These are phyloP conservation scores for Rhynchosporium graminicola DNA, from an alignment of 2,329 filamentous ascomycete species.

Conservation along the genomic window DNA sequence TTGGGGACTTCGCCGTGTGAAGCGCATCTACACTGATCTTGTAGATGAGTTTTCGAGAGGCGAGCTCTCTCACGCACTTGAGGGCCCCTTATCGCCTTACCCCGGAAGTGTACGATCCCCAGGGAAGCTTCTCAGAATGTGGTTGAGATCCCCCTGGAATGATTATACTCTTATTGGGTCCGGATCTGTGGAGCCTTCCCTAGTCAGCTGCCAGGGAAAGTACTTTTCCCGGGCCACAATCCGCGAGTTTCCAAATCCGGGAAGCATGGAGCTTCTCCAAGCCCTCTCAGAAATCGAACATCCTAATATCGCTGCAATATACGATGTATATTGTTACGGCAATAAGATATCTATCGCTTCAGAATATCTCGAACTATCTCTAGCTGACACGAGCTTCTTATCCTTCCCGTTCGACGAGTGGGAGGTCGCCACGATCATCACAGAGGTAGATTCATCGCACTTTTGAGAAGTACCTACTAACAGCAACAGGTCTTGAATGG, in stretches of 20 bases:
- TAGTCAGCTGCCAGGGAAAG: constrained; percentile 10
- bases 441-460: constrained; percentile 19
- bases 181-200: constrained; percentile 2
- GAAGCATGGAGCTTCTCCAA: constrained; percentile 26
- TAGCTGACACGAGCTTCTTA: constrained; percentile 14
- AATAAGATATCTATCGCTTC: constrained; percentile 14
- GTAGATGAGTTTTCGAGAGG: constrained; percentile 1
- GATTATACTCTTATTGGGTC: constrained; percentile 12
- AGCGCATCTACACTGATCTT: constrained; percentile 4
- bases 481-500: constrained; percentile 16
- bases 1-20: constrained; percentile 3
- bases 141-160: constrained; percentile 2
- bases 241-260: constrained; percentile 12
- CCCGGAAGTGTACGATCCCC: neutral
- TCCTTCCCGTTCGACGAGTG: constrained; percentile 18
- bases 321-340: constrained; percentile 20
- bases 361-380: constrained; percentile 21
- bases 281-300: constrained; percentile 13
- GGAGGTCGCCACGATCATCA: constrained; percentile 20
- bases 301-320: constrained; percentile 19
- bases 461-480: constrained; percentile 16
- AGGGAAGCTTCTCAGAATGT: constrained; percentile 5
- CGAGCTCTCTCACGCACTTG: neutral
- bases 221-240: constrained; percentile 13
- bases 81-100: neutral